phyloP scores from a whole-genome alignment of 345 rosid genomes.

The Eucalyptus cloeziana region DNA sequence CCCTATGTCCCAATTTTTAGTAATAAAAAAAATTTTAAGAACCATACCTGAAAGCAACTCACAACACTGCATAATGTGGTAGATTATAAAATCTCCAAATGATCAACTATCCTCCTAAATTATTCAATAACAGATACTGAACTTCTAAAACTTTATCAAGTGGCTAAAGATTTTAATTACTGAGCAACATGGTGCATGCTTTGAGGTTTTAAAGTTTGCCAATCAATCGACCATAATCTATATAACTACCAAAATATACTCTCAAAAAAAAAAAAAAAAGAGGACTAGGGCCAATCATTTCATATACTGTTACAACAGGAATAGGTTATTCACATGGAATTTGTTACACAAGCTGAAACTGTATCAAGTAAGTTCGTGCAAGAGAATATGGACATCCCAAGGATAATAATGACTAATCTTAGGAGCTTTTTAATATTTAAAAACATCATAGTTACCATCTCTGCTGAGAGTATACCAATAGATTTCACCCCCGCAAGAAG shows the following conservation, averaged over 20 bases:
- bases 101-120: not conserved
- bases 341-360: not conserved
- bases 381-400: not conserved
- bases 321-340: not conserved
- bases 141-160: not conserved
- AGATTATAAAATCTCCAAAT: not conserved
- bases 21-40: too few species aligned
- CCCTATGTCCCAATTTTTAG: too few species aligned
- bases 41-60: too few species aligned
- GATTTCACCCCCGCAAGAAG: constrained; percentile 98
- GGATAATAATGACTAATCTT: not conserved
- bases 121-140: not conserved
- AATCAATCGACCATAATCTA: not conserved
- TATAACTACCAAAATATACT: not conserved
- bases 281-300: not conserved
- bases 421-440: not conserved
- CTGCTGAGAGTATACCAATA: constrained; percentile 91
- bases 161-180: not conserved
- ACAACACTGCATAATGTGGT: too few species aligned
- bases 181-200: not conserved
- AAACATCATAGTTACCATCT: constrained; percentile 60
- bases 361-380: not conserved
- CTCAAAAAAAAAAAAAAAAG: not conserved
- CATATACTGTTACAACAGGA: not conserved
- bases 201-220: not conserved